phyloP scores from a whole-genome alignment of 257 asterid species.

The Nicotiana sylvestris region DNA sequence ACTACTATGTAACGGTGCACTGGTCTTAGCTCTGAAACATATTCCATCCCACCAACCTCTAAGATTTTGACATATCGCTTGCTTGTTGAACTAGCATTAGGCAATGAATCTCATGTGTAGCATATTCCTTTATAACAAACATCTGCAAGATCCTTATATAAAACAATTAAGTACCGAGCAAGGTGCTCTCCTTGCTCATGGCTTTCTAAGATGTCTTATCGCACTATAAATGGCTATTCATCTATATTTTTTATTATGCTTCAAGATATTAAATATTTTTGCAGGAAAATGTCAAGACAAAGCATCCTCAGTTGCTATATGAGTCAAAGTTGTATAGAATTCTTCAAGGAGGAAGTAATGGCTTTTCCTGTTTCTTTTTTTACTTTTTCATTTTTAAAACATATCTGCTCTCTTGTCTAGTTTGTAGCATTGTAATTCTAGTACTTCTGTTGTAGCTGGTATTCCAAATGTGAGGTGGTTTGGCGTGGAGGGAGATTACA shows the following conservation, averaged over 20 bases:
- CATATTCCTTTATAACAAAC: neutral
- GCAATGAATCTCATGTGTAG: neutral
- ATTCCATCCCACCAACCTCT: neutral
- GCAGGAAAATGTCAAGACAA: constrained; percentile 93
- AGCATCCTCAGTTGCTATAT: constrained; percentile 90
- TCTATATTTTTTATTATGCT: neutral
- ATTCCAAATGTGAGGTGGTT: constrained; percentile 92
- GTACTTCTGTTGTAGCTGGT: constrained; percentile 66
- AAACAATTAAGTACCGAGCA: neutral
- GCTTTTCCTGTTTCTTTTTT: neutral
- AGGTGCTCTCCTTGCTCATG: neutral
- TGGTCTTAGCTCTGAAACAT: neutral
- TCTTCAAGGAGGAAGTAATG: constrained; percentile 97
- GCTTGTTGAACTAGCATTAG: neutral
- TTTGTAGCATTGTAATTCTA: constrained; percentile 19
- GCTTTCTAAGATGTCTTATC: neutral
- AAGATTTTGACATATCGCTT: neutral
- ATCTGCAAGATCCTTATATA: neutral
- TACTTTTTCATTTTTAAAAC: neutral
- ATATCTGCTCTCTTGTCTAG: neutral
- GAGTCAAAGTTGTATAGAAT: constrained; percentile 92
- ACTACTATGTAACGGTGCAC: neutral
- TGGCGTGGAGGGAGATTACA: constrained; percentile 94
- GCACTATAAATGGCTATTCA: neutral
- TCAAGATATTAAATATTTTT: constrained; percentile 6